phyloP scores from a whole-genome alignment of 192 early-diverging fungal species.

The Chytriomyces confervae region DNA sequence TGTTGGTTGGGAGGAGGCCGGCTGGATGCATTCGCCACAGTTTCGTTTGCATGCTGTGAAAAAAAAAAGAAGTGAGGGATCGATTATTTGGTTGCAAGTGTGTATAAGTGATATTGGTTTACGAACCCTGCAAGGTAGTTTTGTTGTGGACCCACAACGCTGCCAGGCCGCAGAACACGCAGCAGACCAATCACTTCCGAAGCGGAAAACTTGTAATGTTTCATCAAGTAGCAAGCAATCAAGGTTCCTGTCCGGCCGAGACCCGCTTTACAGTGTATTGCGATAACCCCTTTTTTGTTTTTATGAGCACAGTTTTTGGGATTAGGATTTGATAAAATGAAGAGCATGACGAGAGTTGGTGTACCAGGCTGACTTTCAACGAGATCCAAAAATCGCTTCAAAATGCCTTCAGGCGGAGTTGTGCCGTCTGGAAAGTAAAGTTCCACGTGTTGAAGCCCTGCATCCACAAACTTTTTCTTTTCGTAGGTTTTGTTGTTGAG shows the following conservation, averaged over 20 bases:
- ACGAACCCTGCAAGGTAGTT: conserved; percentile 67
- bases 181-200: conserved; percentile 69
- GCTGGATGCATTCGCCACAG: conserved; percentile 58
- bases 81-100: background rate
- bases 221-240: conserved; percentile 70
- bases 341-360: too few relatives aligned
- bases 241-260: conserved; percentile 64
- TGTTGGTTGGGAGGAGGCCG: conserved; percentile 38
- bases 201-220: conserved; percentile 71
- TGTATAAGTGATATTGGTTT: background rate
- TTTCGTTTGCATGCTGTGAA: conserved; percentile 57
- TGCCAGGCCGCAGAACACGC: conserved; percentile 70
- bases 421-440: conserved; percentile 75
- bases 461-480: conserved; percentile 54
- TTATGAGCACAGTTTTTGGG: conserved; percentile 11
- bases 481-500: conserved; percentile 75
- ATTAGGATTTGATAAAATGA: conserved; percentile 7
- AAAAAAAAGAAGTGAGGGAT: too few relatives aligned
- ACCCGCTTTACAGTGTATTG: conserved; percentile 69
- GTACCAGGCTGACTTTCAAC: conserved; percentile 61
- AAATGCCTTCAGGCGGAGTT: conserved; percentile 67
- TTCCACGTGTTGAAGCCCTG: conserved; percentile 70
- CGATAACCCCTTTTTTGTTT: conserved; percentile 51
- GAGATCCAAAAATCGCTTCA: conserved; percentile 69
- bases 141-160: conserved; percentile 77